Conservation (phyloP, 2,329 filamentous ascomycete species). For the Phaeosphaeria sp. region DNA sequence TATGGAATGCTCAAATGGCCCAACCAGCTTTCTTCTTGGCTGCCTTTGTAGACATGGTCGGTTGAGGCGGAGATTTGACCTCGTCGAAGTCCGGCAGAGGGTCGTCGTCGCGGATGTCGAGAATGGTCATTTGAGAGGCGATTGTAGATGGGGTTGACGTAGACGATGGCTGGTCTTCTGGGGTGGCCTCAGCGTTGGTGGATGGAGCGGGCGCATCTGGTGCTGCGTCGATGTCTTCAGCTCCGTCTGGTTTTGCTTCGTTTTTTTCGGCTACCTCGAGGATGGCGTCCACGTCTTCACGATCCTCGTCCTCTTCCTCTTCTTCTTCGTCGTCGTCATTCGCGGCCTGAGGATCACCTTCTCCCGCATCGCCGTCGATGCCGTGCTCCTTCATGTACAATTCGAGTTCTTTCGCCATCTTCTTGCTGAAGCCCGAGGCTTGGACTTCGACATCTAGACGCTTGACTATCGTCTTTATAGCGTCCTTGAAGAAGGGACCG, state of each 20-base stretch:
- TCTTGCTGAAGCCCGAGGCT: constrained; percentile 94
- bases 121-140: constrained; percentile 43
- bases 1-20: constrained; percentile 36
- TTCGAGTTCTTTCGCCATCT: constrained; percentile 94
- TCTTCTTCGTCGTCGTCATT: constrained; percentile 27
- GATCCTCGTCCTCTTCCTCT: constrained; percentile 16
- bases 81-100: constrained; percentile 41
- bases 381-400: constrained; percentile 81
- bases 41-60: constrained; percentile 41
- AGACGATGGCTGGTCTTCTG: constrained; percentile 3
- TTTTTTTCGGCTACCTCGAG: background rate
- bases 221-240: too few species aligned
- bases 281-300: constrained; percentile 9
- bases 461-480: constrained; percentile 73
- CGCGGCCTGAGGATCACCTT: constrained; percentile 32
- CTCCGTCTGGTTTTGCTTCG: too few species aligned
- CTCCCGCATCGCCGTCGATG: constrained; percentile 60
- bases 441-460: constrained; percentile 88
- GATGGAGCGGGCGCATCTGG: too few species aligned
- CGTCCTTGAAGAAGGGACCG: constrained; percentile 86
- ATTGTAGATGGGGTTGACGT: constrained; percentile 19
- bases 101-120: constrained; percentile 46
- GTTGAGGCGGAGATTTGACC: constrained; percentile 31
- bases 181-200: background rate
- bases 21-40: constrained; percentile 47